Conservation (phyloP, 768 basidiomycete species). For the Lentinus tigrinus region DNA sequence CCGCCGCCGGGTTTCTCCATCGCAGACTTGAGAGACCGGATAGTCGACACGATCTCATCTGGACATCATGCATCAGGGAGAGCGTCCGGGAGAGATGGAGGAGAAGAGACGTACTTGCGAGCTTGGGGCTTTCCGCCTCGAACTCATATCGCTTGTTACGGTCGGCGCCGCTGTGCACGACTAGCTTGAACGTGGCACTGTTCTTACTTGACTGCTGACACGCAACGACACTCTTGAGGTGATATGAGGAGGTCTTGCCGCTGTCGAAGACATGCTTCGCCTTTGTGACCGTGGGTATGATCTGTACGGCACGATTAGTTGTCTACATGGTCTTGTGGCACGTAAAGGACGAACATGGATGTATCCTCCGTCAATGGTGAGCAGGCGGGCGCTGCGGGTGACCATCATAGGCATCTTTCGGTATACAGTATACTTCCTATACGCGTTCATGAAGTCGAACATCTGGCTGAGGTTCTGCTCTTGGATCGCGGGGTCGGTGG, state of each 20-base stretch:
- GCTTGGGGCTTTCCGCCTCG: constrained; percentile 84
- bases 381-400: constrained; percentile 82
- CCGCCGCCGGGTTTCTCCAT: constrained; percentile 66
- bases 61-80: neutral
- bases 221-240: constrained; percentile 81
- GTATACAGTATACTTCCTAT: constrained; percentile 93
- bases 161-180: constrained; percentile 67
- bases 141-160: constrained; percentile 94
- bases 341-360: constrained; percentile 61
- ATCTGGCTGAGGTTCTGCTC: constrained; percentile 51
- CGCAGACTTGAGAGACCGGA: constrained; percentile 61
- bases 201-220: constrained; percentile 83
- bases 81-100: neutral
- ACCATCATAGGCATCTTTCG: constrained; percentile 95
- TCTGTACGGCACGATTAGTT: constrained; percentile 42
- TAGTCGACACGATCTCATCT: constrained; percentile 79
- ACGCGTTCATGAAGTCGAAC: constrained; percentile 80
- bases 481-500: constrained; percentile 60
- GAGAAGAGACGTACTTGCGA: constrained; percentile 58
- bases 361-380: constrained; percentile 95
- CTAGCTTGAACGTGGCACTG: constrained; percentile 83
- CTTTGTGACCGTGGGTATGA: constrained; percentile 83
- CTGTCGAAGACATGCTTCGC: constrained; percentile 82
- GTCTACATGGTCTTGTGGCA: neutral
- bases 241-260: constrained; percentile 89